Conservation (phyloP, 1,139 yeast species). For the Kurtzmaniella quercitrusa region DNA sequence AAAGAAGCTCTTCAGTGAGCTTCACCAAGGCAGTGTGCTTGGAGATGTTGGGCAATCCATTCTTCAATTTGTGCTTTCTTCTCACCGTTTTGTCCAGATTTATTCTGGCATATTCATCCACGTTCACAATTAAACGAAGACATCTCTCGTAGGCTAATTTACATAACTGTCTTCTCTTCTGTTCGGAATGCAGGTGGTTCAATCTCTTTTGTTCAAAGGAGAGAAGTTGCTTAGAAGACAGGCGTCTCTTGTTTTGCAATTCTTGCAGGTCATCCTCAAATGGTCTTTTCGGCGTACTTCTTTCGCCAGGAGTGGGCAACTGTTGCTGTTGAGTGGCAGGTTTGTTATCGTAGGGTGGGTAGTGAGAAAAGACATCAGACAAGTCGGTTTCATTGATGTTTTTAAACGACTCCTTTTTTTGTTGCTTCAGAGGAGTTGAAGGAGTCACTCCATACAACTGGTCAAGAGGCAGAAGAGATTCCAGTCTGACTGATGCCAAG, state of each 20-base stretch:
- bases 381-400: conserved; percentile 15
- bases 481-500: conserved; percentile 11
- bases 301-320: conserved; percentile 35
- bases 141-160: conserved; percentile 58
- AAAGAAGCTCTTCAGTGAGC: conserved; percentile 37
- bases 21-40: conserved; percentile 45
- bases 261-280: conserved; percentile 13
- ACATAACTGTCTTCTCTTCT: conserved; percentile 67
- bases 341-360: conserved; percentile 13
- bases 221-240: conserved; percentile 43
- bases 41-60: conserved; percentile 44
- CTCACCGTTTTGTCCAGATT: conserved; percentile 30
- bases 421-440: conserved; percentile 21
- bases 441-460: neutral
- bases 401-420: conserved; percentile 2
- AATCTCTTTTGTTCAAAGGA: conserved; percentile 64
- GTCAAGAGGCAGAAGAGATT: conserved; percentile 16
- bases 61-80: conserved; percentile 40
- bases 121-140: conserved; percentile 36
- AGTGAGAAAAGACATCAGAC: conserved; percentile 36
- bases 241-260: conserved; percentile 25
- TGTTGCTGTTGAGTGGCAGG: conserved; percentile 13
- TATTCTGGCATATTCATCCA: conserved; percentile 35
- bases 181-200: conserved; percentile 74
- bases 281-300: conserved; percentile 7